Evolutionary conservation across 768 basidiomycete genomes (phyloP).

Genomic region (Lentinula sp.): DNA sequence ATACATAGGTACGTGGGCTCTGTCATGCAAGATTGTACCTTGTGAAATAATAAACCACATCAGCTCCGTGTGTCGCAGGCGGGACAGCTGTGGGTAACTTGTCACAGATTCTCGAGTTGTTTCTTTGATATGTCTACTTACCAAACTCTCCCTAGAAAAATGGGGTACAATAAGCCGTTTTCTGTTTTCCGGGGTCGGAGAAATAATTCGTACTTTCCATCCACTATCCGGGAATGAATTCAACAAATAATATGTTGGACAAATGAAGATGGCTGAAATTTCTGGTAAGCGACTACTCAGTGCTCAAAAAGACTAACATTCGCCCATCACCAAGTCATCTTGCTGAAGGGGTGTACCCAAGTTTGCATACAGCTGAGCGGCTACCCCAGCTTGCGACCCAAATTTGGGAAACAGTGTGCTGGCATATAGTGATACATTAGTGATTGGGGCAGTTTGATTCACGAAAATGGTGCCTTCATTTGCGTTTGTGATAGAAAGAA

Average conservation of each 20-base stretch:
- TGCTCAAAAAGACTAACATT: slow-evolving; percentile 14
- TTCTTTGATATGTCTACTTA: neutral
- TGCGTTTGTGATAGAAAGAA: slow-evolving; percentile 21
- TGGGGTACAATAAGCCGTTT: neutral
- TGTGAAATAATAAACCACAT: slow-evolving; percentile 13
- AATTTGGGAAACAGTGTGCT: slow-evolving; percentile 19
- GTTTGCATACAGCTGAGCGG: slow-evolving; percentile 12
- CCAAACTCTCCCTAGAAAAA: slow-evolving; percentile 18
- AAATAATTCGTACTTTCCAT: slow-evolving; percentile 22
- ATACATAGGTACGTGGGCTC: neutral
- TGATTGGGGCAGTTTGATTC: slow-evolving; percentile 11
- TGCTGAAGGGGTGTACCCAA: slow-evolving; percentile 14
- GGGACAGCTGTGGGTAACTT: slow-evolving; percentile 6
- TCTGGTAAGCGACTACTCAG: neutral
- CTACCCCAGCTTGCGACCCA: slow-evolving; percentile 1
- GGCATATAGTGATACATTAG: slow-evolving; percentile 15
- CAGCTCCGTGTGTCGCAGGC: slow-evolving; percentile 14
- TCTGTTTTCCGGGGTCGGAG: neutral
- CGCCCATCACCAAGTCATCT: slow-evolving; percentile 17
- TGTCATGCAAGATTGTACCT: neutral
- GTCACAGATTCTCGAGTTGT: neutral
- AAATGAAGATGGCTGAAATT: slow-evolving; percentile 26
- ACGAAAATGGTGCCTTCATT: slow-evolving; percentile 26
- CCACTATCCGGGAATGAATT: slow-evolving; percentile 21
- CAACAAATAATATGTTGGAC: slow-evolving; percentile 26